Conservation (phyloP, 352 stramenopile genomes). For the Pythium rhizo-oryzae region DNA sequence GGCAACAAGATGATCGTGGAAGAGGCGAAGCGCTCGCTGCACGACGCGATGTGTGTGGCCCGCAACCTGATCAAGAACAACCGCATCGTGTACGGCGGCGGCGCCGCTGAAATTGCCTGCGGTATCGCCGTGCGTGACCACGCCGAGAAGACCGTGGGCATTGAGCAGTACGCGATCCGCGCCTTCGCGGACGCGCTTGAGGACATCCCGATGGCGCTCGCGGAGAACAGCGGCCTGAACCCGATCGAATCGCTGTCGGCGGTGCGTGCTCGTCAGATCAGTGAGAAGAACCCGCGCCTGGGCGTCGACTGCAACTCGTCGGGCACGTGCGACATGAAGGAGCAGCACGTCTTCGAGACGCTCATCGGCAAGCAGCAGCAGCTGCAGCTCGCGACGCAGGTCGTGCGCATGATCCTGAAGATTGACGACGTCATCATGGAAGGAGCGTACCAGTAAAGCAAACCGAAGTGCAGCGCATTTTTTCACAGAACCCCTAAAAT, state of each 20-base stretch:
- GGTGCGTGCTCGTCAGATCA: constrained; percentile 95
- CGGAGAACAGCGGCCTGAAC: constrained; percentile 98
- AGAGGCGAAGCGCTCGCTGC: constrained; percentile 98
- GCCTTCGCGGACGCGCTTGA: constrained; percentile 99
- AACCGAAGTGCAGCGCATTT: not conserved
- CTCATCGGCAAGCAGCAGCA: constrained; percentile 99
- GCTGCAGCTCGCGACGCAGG: constrained; percentile 98
- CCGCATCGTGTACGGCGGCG: constrained; percentile 99
- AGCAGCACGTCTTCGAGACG: constrained; percentile 99
- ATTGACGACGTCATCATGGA: constrained; percentile 99
- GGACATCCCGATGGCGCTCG: constrained; percentile 99
- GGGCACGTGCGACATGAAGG: constrained; percentile 97
- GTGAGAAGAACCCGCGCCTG: constrained; percentile 95
- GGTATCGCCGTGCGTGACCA: constrained; percentile 94
- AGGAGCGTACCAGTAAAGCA: constrained; percentile 83
- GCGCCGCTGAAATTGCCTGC: constrained; percentile 97
- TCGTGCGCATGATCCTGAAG: constrained; percentile 99
- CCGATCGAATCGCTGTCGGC: constrained; percentile 98
- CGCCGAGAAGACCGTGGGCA: constrained; percentile 82
- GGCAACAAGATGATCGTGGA: constrained; percentile 99
- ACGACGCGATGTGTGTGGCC: constrained; percentile 99
- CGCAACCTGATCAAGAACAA: constrained; percentile 99
- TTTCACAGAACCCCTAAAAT: constrained; percentile 9
- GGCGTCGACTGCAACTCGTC: constrained; percentile 97
- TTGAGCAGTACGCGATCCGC: constrained; percentile 98